Conservation (phyloP, 305 asterid genomes). For the Vinca major region DNA sequence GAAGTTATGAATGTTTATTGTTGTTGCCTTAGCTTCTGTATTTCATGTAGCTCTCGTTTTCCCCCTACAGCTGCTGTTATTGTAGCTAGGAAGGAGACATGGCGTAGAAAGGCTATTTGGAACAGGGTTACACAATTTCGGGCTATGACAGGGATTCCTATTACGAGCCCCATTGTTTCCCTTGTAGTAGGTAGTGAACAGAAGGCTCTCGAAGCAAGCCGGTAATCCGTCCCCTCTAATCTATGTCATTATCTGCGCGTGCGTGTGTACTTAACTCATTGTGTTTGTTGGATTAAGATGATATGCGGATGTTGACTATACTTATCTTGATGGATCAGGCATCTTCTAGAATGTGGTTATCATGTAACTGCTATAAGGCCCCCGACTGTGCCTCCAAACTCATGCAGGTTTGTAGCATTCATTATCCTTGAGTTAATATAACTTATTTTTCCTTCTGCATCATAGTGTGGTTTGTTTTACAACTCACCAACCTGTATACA, state of each 20-base stretch:
- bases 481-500: not conserved
- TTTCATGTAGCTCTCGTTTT: not conserved
- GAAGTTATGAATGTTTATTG: not conserved
- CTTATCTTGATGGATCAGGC: slow-evolving; percentile 44
- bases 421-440: not conserved
- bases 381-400: slow-evolving; percentile 94
- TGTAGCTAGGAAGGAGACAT: slow-evolving; percentile 71
- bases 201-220: slow-evolving; percentile 87
- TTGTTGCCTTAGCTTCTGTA: not conserved
- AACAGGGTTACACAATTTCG: slow-evolving; percentile 64
- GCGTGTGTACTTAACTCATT: not conserved
- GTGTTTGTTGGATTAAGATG: not conserved
- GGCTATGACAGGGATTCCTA: slow-evolving; percentile 62
- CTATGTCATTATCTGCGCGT: slow-evolving; percentile 1
- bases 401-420: slow-evolving; percentile 65
- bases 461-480: not conserved
- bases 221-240: slow-evolving; percentile 32
- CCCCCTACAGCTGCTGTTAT: slow-evolving; percentile 60
- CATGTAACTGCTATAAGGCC: slow-evolving; percentile 89
- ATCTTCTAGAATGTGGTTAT: slow-evolving; percentile 66
- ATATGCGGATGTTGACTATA: slow-evolving; percentile 13
- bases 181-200: slow-evolving; percentile 75
- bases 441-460: not conserved
- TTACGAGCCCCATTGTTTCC: slow-evolving; percentile 79
- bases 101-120: slow-evolving; percentile 77